phyloP scores from a whole-genome alignment of 306 rosid species.

The Cyclanthera cordifolia region DNA sequence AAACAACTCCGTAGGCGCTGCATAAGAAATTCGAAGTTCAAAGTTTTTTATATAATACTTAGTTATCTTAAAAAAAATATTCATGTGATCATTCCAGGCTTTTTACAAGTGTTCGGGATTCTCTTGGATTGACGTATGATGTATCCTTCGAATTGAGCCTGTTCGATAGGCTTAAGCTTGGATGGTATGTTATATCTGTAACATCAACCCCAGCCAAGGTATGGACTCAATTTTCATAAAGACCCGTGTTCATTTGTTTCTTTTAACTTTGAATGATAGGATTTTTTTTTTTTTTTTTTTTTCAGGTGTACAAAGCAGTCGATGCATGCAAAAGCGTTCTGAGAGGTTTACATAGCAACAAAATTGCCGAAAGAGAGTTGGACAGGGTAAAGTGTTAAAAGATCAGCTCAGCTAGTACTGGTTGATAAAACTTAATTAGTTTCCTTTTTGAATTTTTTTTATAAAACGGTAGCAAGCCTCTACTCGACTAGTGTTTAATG shows the following conservation, averaged over 20 bases:
- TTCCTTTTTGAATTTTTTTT: background rate
- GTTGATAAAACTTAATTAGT: background rate
- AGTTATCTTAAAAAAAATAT: background rate
- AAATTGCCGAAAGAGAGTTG: slow-evolving; percentile 79
- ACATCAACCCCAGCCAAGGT: slow-evolving; percentile 97
- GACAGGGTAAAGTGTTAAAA: slow-evolving; percentile 64
- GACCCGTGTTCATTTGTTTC: background rate
- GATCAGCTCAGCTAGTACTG: slow-evolving; percentile 8
- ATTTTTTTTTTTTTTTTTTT: slow-evolving; percentile 14
- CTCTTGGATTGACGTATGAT: slow-evolving; percentile 92
- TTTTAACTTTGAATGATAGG: background rate
- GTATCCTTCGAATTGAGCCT: slow-evolving; percentile 87
- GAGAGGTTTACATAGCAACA: slow-evolving; percentile 84
- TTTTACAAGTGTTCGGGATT: slow-evolving; percentile 87
- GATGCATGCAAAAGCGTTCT: slow-evolving; percentile 96
- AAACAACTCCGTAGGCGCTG: background rate
- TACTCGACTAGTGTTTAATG: background rate
- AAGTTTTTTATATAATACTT: background rate
- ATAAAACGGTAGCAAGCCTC: background rate
- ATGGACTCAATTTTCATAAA: slow-evolving; percentile 24
- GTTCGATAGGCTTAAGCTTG: slow-evolving; percentile 82
- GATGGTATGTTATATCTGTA: slow-evolving; percentile 96
- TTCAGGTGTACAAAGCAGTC: slow-evolving; percentile 91
- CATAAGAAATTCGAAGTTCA: background rate
- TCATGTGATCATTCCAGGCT: slow-evolving; percentile 48